These are phyloP conservation scores for Verbena officinalis DNA, from an alignment of 257 asterid species.

Conservation along the genomic window DNA sequence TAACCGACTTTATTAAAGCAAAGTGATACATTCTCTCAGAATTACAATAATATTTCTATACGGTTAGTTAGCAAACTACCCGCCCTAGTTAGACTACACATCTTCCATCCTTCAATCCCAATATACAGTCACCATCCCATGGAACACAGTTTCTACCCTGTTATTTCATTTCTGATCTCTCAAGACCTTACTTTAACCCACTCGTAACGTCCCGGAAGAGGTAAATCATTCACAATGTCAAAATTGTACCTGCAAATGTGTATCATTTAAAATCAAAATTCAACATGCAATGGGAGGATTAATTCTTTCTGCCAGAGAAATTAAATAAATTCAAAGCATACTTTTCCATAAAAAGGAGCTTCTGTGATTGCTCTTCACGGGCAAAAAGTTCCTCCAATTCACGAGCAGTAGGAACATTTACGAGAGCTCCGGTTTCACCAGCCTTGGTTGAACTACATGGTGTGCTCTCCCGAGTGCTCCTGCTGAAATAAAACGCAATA, in stretches of 20 bases:
- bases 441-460: constrained; percentile 43
- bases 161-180: constrained; percentile 1
- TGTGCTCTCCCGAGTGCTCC: constrained; percentile 50
- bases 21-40: background rate
- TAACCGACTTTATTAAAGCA: constrained; percentile 2
- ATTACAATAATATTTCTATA: background rate
- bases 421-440: constrained; percentile 26
- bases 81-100: background rate
- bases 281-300: background rate
- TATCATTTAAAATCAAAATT: background rate
- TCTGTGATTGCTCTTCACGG: constrained; percentile 46
- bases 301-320: background rate
- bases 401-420: constrained; percentile 35
- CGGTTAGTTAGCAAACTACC: constrained; percentile 7
- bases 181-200: constrained; percentile 36
- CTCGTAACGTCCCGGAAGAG: constrained; percentile 57
- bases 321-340: constrained; percentile 3
- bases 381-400: constrained; percentile 55
- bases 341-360: constrained; percentile 47
- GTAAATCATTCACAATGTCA: constrained; percentile 43
- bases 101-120: constrained; percentile 4
- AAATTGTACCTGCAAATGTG: constrained; percentile 47
- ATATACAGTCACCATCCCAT: background rate
- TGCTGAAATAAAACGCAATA: constrained; percentile 14
- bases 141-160: background rate